Conservation (phyloP, 2,329 filamentous ascomycete species). For the Botrytis pseudocinerea region DNA sequence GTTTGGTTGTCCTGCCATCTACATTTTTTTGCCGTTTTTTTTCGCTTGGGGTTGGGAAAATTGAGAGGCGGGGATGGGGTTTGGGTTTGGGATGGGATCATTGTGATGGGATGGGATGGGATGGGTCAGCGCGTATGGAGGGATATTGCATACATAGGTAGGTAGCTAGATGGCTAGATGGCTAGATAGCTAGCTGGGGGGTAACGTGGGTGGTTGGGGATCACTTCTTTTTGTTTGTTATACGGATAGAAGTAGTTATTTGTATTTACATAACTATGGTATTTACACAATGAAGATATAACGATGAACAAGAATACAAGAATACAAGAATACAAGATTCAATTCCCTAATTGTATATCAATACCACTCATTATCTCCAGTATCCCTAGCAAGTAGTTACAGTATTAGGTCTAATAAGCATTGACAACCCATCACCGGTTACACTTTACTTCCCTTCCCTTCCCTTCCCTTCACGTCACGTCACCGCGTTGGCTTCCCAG, state of each 20-base stretch:
- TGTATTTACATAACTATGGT: too few species aligned
- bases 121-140: background rate
- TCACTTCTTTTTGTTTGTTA: background rate
- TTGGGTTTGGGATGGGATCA: background rate
- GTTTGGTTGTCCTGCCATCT: slow-evolving; percentile 29
- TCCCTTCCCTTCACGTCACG: background rate
- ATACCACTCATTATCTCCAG: background rate
- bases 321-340: background rate
- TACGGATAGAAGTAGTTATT: too few species aligned
- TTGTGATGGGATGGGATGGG: too few species aligned
- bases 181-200: background rate
- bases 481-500: background rate
- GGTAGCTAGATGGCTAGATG: background rate
- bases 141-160: background rate
- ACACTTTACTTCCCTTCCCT: background rate
- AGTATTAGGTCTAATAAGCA: background rate
- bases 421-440: background rate
- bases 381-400: background rate
- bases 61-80: slow-evolving; percentile 13
- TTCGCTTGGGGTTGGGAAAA: slow-evolving; percentile 8
- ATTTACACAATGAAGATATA: background rate
- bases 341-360: background rate
- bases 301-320: background rate
- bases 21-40: slow-evolving; percentile 15
- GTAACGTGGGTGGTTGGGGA: background rate